Evolutionary conservation across 139 green algal genomes (phyloP).

Genomic region (Pleodorina starrii): DNA sequence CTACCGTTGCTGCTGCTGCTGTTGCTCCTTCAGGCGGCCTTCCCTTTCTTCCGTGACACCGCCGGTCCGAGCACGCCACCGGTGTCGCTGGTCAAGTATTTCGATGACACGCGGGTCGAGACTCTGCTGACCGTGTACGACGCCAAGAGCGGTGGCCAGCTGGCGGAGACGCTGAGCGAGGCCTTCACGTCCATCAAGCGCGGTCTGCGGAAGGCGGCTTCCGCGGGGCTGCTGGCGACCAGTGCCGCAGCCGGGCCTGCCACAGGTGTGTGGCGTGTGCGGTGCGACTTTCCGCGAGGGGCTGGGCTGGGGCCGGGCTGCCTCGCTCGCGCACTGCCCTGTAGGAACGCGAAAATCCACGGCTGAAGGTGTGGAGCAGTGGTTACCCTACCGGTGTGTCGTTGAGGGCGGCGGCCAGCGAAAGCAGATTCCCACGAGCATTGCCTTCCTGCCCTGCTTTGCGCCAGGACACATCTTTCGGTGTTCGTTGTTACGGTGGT

Average conservation of each 20-base stretch:
- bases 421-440: no score
- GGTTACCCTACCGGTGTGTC: no score
- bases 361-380: no score
- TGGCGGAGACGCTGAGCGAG: constrained; percentile 38
- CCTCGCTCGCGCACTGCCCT: no score
- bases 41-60: constrained; percentile 67
- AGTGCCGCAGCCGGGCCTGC: background rate
- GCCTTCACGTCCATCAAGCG: constrained; percentile 32
- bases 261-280: background rate
- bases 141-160: constrained; percentile 35
- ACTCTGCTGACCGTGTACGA: constrained; percentile 61
- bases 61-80: background rate
- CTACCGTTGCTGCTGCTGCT: no score
- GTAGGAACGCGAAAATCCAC: no score
- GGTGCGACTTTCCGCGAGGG: no score
- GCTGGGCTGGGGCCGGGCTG: no score
- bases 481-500: no score
- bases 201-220: background rate
- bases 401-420: no score
- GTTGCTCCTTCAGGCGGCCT: constrained; percentile 60
- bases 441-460: no score
- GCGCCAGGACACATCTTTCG: no score
- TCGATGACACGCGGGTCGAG: constrained; percentile 65
- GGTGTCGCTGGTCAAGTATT: constrained; percentile 65
- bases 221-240: background rate